Evolutionary conservation across 2,329 filamentous ascomycete species (phyloP), one percentile per base, ranked within the genome.

Genomic region (Keithomyces neogunnii): DNA sequence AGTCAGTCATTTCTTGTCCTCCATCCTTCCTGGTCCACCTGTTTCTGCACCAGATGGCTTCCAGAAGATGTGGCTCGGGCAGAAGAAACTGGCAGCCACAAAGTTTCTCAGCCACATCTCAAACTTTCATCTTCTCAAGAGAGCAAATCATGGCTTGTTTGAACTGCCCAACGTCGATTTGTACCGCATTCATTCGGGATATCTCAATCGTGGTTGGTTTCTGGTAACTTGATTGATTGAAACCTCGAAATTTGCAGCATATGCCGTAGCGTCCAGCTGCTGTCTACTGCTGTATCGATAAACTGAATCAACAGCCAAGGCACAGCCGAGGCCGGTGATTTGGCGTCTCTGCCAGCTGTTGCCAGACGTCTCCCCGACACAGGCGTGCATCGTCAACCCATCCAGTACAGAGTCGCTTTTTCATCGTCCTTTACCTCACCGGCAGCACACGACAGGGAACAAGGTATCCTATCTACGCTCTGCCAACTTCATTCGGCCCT

Each of bases 311-410:
- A n/a, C 50, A 42, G 28, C 10, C 26, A 38, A 48, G n/a, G 13
- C 30, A 48, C 26, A 35, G 31, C 19, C 31, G 19, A 13, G 30
- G 29, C 32, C 42, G 6, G 43, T 26, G 19, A 1, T 35, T 10
- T 35, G 33, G 7, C 50, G 45, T 45, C 47, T 49, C 47, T n/a
- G 38, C 48, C 51, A 52, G 47, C 51, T 52, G 51, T 47, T 13
- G 43, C 47, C 51, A 52, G 47, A 38, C 30, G 51, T 35, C 45
- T 39, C 26, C 33, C 33, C 31, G 19, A 45, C 43, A 39, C 29
- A 10, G 8, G 35, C n/a, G 7, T 29, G n/a, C 38, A 26, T 5
- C 2, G n/a, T 26, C 13, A 5, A 9, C n/a, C 38, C 5, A 40
- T 40, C 19, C n/a, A 7, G 13, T 5, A 11, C n/a, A 26, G 4